Conservation (phyloP, 352 stramenopile genomes). For the Phytophthora macrochlamydospora region DNA sequence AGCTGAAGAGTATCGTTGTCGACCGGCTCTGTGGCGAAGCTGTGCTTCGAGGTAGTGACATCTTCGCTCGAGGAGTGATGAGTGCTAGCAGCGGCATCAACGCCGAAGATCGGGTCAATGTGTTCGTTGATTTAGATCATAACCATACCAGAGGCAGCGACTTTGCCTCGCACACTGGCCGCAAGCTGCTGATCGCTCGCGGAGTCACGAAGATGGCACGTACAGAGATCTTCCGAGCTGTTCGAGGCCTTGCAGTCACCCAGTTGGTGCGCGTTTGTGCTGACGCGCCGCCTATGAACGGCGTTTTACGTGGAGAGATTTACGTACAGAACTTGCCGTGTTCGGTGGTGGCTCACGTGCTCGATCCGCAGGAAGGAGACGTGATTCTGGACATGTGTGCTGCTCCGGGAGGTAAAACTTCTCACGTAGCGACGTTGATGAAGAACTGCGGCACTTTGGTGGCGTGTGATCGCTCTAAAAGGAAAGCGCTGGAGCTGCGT, state of each 20-base stretch:
- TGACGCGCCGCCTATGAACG: conserved; percentile 90
- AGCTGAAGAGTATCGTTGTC: conserved; percentile 80
- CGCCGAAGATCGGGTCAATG: conserved; percentile 75
- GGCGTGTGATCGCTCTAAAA: conserved; percentile 91
- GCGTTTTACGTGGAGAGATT: conserved; percentile 78
- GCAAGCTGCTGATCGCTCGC: conserved; percentile 81
- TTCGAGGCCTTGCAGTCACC: conserved; percentile 68
- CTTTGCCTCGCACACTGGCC: conserved; percentile 70
- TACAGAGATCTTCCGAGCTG: conserved; percentile 79
- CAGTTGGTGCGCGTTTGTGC: conserved; percentile 72
- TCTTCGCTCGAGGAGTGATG: conserved; percentile 93
- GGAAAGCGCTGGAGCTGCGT: conserved; percentile 83
- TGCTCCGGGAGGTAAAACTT: conserved; percentile 93
- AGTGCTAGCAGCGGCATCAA: conserved; percentile 88
- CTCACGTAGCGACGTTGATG: conserved; percentile 93
- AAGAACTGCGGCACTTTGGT: conserved; percentile 84
- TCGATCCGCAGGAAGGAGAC: conserved; percentile 85
- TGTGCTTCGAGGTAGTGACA: conserved; percentile 92
- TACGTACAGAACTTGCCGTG: conserved; percentile 95
- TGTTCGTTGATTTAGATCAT: conserved; percentile 89
- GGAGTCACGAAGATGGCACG: conserved; percentile 74
- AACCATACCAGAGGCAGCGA: conserved; percentile 74
- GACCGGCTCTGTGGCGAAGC: conserved; percentile 93
- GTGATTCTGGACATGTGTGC: conserved; percentile 95
- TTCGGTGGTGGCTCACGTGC: conserved; percentile 88